A percentile compares a stretch with the other conserved stretches of the same genome.
These are phyloP conservation scores for Cercospora sp. DNA, from an alignment of 2,329 filamentous ascomycete species.

Conservation along the genomic window DNA sequence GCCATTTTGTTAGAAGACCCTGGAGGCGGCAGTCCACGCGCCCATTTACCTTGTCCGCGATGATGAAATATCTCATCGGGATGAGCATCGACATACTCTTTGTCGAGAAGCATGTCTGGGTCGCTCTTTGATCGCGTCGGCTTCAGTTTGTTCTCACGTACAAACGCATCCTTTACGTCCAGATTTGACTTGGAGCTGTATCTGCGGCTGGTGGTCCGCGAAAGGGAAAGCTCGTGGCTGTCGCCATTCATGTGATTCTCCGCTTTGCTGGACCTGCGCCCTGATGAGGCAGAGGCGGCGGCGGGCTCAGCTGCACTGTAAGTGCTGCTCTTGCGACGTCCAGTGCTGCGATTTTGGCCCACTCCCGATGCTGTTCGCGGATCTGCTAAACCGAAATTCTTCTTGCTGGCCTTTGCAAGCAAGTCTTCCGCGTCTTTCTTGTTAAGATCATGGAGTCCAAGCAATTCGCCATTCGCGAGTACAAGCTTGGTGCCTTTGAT, in stretches of 20 bases:
- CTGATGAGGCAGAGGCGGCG: conserved; percentile 24
- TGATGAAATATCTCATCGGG: conserved; percentile 34
- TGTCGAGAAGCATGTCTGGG: conserved; percentile 26
- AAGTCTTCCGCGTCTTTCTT: conserved; percentile 10
- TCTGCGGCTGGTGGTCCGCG: conserved; percentile 20
- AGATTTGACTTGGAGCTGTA: conserved; percentile 21
- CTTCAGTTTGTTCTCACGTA: conserved; percentile 11
- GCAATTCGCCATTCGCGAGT: conserved; percentile 16
- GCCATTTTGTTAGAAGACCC: conserved; percentile 33
- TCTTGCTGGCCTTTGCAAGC: conserved; percentile 6
- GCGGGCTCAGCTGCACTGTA: conserved; percentile 12
- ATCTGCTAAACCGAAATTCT: conserved; percentile 7
- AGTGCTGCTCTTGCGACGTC: conserved; percentile 20
- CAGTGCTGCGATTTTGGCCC: neutral
- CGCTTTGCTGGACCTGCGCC: conserved; percentile 26
- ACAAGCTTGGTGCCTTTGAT: conserved; percentile 28
- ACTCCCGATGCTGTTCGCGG: neutral
- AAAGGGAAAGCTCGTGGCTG: conserved; percentile 24
- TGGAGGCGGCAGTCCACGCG: conserved; percentile 32
- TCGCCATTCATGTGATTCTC: conserved; percentile 24
- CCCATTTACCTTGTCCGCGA: conserved; percentile 32
- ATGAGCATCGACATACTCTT: conserved; percentile 31
- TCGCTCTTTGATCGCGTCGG: conserved; percentile 20
- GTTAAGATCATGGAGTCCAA: conserved; percentile 10
- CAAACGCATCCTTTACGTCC: conserved; percentile 6